phyloP scores from a whole-genome alignment of 176 grass and related monocot genomes.

The Aegilops umbellulata region DNA sequence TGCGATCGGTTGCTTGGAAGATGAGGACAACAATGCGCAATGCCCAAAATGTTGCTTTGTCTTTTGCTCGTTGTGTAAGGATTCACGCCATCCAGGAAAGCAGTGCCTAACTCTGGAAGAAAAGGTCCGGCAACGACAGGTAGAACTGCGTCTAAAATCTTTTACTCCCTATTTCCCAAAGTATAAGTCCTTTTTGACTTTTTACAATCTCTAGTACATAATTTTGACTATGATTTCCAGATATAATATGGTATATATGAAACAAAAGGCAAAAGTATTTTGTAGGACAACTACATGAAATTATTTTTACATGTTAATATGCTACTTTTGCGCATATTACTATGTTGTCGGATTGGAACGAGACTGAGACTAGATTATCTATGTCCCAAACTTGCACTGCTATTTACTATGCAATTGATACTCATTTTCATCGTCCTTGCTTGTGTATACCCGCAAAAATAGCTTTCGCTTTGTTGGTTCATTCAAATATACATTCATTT shows the following conservation, averaged over 20 bases:
- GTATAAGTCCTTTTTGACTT: background rate
- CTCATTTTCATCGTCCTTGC: too few species aligned
- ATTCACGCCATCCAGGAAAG: constrained; percentile 35
- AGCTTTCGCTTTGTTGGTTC: background rate
- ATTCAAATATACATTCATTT: background rate
- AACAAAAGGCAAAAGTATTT: too few species aligned
- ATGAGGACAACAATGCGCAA: constrained; percentile 46
- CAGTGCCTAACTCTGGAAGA: background rate
- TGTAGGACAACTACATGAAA: too few species aligned
- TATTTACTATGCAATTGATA: background rate
- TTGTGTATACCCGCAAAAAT: too few species aligned
- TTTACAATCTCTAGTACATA: background rate
- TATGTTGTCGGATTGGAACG: background rate
- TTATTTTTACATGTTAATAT: too few species aligned
- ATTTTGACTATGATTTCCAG: background rate
- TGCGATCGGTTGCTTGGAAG: constrained; percentile 54
- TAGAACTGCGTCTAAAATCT: background rate
- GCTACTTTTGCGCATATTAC: too few species aligned
- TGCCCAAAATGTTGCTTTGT: constrained; percentile 59
- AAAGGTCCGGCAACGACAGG: background rate
- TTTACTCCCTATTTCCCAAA: background rate
- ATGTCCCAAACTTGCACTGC: background rate
- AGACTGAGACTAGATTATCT: background rate
- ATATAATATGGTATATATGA: too few species aligned
- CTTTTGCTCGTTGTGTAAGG: constrained; percentile 55